phyloP scores from a whole-genome alignment of 139 green algal species.

The Dunaliella sp. region DNA sequence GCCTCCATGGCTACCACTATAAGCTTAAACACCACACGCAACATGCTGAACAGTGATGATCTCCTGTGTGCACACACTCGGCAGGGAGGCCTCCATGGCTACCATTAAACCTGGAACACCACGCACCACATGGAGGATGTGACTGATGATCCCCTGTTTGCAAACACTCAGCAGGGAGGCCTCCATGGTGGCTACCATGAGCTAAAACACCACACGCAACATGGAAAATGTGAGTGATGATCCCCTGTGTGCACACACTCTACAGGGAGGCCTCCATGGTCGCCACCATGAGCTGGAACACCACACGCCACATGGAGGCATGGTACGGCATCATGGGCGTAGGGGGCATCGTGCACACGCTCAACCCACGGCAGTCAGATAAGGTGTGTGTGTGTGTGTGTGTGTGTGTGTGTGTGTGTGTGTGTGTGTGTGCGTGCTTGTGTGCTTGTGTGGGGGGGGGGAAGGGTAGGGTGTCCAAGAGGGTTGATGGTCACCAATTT shows the following conservation, averaged over 20 bases:
- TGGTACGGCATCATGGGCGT: constrained; percentile 73
- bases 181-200: constrained; percentile 71
- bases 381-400: no score
- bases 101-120: constrained; percentile 78
- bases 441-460: no score
- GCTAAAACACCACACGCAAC: constrained; percentile 75
- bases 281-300: constrained; percentile 83
- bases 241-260: neutral
- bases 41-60: no score
- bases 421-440: no score
- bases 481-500: no score
- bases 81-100: constrained; percentile 57
- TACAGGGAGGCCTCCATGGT: constrained; percentile 57
- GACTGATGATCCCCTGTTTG: neutral
- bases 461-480: no score
- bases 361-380: constrained; percentile 51
- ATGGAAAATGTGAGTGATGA: constrained; percentile 6
- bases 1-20: constrained; percentile 66
- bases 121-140: constrained; percentile 47
- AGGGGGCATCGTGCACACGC: constrained; percentile 66
- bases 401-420: no score
- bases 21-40: constrained; percentile 71
- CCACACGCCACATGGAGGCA: constrained; percentile 48
- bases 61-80: no score
- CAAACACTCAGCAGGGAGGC: neutral